Conservation (phyloP, 2,329 filamentous ascomycete species). For the Arachnomyces sp. region DNA sequence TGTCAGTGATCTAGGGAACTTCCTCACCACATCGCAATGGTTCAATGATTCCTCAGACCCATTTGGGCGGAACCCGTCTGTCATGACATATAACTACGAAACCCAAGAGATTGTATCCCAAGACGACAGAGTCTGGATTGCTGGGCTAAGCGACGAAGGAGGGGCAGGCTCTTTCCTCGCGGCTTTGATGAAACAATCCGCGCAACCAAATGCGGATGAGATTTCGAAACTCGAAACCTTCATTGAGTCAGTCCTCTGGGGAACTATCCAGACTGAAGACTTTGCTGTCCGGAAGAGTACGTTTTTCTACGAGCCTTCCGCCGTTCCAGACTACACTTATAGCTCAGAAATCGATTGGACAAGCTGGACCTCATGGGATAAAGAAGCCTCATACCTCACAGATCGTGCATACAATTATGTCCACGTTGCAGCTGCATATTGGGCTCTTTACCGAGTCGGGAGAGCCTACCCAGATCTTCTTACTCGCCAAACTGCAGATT, state of each 20-base stretch:
- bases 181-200: slow-evolving; percentile 46
- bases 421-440: slow-evolving; percentile 49
- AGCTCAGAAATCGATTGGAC: slow-evolving; percentile 39
- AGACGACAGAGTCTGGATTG: slow-evolving; percentile 48
- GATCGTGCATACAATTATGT: slow-evolving; percentile 53
- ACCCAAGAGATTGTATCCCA: slow-evolving; percentile 31
- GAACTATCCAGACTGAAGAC: slow-evolving; percentile 39
- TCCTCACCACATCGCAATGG: slow-evolving; percentile 48
- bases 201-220: slow-evolving; percentile 43
- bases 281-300: slow-evolving; percentile 47
- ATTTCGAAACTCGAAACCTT: slow-evolving; percentile 48
- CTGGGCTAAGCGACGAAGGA: slow-evolving; percentile 53
- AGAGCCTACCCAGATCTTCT: slow-evolving; percentile 41
- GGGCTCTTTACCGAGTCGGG: slow-evolving; percentile 49
- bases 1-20: slow-evolving; percentile 42
- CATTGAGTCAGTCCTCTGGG: slow-evolving; percentile 44
- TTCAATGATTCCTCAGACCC: slow-evolving; percentile 45
- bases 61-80: slow-evolving; percentile 46
- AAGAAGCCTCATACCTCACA: slow-evolving; percentile 36
- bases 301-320: slow-evolving; percentile 48
- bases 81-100: slow-evolving; percentile 48
- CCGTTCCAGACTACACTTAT: slow-evolving; percentile 39
- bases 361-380: slow-evolving; percentile 46
- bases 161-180: slow-evolving; percentile 51
- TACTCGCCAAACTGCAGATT: slow-evolving; percentile 38